A percentile compares a stretch with the other conserved stretches of the same genome.
These are phyloP conservation scores for Prototheca wickerhamii DNA, from an alignment of 163 green algal species.

Conservation along the genomic window DNA sequence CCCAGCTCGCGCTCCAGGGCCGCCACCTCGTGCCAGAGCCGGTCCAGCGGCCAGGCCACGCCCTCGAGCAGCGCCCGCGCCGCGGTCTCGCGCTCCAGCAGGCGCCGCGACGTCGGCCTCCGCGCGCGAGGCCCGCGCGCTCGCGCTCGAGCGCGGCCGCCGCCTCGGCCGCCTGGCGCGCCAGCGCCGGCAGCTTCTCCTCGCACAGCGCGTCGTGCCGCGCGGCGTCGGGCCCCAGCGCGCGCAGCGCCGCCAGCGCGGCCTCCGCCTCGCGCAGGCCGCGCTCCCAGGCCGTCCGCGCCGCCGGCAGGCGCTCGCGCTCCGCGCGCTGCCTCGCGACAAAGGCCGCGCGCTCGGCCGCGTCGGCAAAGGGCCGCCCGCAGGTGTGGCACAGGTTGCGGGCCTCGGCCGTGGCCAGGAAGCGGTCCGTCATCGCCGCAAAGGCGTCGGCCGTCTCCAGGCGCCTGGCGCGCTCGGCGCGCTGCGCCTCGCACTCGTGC, in stretches of 20 bases:
- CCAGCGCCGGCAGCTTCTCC: conserved; percentile 12
- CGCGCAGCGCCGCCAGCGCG: conserved; percentile 12
- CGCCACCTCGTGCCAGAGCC: conserved; percentile 47
- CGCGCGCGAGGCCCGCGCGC: background rate
- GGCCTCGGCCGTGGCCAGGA: conserved; percentile 9
- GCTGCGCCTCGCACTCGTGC: too few relatives aligned
- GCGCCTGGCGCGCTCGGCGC: too few relatives aligned
- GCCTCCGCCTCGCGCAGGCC: background rate
- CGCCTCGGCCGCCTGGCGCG: background rate
- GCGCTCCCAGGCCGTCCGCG: background rate
- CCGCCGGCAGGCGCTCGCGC: background rate
- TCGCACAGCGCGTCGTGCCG: conserved; percentile 7
- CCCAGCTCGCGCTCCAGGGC: too few relatives aligned
- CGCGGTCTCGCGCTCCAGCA: conserved; percentile 6
- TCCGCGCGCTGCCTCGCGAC: conserved; percentile 7
- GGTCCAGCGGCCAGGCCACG: conserved; percentile 16
- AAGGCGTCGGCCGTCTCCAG: background rate
- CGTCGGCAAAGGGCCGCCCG: conserved; percentile 13
- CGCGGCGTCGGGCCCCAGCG: conserved; percentile 19
- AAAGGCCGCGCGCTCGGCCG: conserved; percentile 16
- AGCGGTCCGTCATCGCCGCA: conserved; percentile 1
- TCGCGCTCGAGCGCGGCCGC: conserved; percentile 3
- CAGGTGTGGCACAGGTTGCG: conserved; percentile 30
- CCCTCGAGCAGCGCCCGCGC: conserved; percentile 14
- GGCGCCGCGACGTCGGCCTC: conserved; percentile 5